Base-by-base conservation (phyloP, 768 basidiomycete species). In the Hypholoma sublateritium region DNA sequence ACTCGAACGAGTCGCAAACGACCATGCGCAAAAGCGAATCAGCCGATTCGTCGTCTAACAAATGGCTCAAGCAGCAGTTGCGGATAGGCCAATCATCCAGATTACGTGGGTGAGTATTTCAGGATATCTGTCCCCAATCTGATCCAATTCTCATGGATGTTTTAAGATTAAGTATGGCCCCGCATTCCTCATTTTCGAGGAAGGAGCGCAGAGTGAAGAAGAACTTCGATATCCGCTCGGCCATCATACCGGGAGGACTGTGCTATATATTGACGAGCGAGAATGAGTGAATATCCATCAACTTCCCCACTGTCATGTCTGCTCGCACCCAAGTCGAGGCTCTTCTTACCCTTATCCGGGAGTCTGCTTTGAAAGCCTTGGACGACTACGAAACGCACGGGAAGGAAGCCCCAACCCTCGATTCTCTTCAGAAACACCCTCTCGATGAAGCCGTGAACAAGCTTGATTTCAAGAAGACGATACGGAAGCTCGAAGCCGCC, bases 401-500 rank as follows among this genome's bases (percentile, higher is more conserved):
- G 0, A 34, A 51, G 36, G 36, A 43, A 5, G 61, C 68, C 1
- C 80, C 76, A 12, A 61, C 69, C 43, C 66, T 78, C 8, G 70
- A 77, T 48, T 68, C 69, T 22, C 61, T 65, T 0, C 62, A 57
- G 12, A 58, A 60, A 37, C 72, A 75, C 36, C 74, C 75, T 1
- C 64, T 80, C 50, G 77, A 77, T 43, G 53, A 55, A 2, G 62
- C 62, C 8, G 55, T 66, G 11, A 55, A 59, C 6, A 62, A 62
- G 34, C 55, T 65, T 17, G 67, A 63, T 24, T 58, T 75, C 11
- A 64, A 64, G 21, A 64, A 66, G 37, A 70, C 70, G 4, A 63
- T 75, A 22, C 66, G 69, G 36, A 68, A 59, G 4, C 69, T 75
- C 13, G 72, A 73, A 58, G 72, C 66, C 4, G 73, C 73, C 7